A percentile compares a stretch with the other conserved stretches of the same genome.
phyloP scores from a whole-genome alignment of 441 rosid species.

The Populus tomentosa region DNA sequence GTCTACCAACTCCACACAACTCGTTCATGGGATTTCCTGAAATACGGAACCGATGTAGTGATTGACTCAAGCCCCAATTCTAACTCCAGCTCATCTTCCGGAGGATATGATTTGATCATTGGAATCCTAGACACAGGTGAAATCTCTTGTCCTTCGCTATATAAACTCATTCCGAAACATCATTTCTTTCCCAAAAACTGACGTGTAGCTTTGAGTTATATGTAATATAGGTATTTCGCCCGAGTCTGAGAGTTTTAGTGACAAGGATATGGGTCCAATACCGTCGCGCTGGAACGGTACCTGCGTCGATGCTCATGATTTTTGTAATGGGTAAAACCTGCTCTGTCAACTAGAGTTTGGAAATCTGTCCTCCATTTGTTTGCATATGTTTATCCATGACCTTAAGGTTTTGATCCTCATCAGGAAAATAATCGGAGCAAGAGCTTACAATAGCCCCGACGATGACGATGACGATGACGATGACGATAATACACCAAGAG shows the following conservation, averaged over 20 bases:
- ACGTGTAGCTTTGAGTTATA: not conserved
- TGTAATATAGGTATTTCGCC: slow-evolving; percentile 42
- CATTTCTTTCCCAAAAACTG: not conserved
- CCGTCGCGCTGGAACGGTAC: slow-evolving; percentile 45
- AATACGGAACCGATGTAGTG: slow-evolving; percentile 45
- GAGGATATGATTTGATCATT: slow-evolving; percentile 12
- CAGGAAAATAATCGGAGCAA: slow-evolving; percentile 47
- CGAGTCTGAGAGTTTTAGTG: slow-evolving; percentile 43
- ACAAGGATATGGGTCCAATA: slow-evolving; percentile 32
- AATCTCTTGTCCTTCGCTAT: not conserved
- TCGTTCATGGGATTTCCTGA: slow-evolving; percentile 90
- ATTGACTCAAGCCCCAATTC: slow-evolving; percentile 28
- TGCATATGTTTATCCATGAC: not conserved
- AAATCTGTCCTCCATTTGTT: not conserved
- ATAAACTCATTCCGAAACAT: not conserved
- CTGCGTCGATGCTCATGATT: slow-evolving; percentile 27
- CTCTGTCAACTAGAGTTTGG: slow-evolving; percentile 32
- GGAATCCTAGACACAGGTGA: slow-evolving; percentile 29
- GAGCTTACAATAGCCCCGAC: slow-evolving; percentile 15
- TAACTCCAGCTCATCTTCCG: not conserved
- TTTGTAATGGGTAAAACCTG: slow-evolving; percentile 10
- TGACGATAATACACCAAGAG: slow-evolving; percentile 31
- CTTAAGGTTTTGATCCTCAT: not conserved
- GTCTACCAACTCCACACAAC: slow-evolving; percentile 71
- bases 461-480: slow-evolving; percentile 13